A percentile compares a stretch with the other conserved stretches of the same genome.
Conservation (phyloP, 78 protist genomes). For the Dictyostelium purpureum region DNA sequence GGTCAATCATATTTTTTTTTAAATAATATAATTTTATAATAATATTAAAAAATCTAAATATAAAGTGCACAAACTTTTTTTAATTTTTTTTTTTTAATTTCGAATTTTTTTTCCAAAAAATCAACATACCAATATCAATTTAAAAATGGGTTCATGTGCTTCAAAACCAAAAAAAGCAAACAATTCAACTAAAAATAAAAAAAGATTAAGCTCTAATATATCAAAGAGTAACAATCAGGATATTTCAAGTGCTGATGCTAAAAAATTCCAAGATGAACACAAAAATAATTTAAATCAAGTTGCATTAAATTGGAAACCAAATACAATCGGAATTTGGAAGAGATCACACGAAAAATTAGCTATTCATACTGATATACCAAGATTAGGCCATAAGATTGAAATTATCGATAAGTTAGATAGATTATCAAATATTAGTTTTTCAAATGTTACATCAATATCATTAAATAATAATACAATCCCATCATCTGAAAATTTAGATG, state of each 20-base stretch:
- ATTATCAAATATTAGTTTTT: slow-evolving; percentile 18
- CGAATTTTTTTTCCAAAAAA: too few relatives aligned
- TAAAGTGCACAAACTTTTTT: too few relatives aligned
- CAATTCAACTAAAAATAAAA: background rate
- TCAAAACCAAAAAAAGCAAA: slow-evolving; percentile 7
- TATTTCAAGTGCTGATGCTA: background rate
- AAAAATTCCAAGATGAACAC: slow-evolving; percentile 43
- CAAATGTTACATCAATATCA: slow-evolving; percentile 15
- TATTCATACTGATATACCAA: slow-evolving; percentile 73
- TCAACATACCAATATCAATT: background rate
- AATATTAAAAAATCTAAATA: too few relatives aligned
- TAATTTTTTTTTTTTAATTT: too few relatives aligned
- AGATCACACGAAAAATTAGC: slow-evolving; percentile 71
- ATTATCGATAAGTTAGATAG: slow-evolving; percentile 58
- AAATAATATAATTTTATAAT: too few relatives aligned
- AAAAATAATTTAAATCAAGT: slow-evolving; percentile 76
- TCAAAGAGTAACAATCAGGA: background rate
- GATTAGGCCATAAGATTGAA: slow-evolving; percentile 70
- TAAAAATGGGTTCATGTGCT: slow-evolving; percentile 9
- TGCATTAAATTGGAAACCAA: slow-evolving; percentile 58
- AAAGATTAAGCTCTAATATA: background rate
- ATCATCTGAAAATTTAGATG: background rate
- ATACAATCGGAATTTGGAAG: slow-evolving; percentile 73
- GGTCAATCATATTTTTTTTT: background rate
- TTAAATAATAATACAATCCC: background rate